Conservation (phyloP, 169 alveolate species). For the Cyclospora cayetanensis region DNA sequence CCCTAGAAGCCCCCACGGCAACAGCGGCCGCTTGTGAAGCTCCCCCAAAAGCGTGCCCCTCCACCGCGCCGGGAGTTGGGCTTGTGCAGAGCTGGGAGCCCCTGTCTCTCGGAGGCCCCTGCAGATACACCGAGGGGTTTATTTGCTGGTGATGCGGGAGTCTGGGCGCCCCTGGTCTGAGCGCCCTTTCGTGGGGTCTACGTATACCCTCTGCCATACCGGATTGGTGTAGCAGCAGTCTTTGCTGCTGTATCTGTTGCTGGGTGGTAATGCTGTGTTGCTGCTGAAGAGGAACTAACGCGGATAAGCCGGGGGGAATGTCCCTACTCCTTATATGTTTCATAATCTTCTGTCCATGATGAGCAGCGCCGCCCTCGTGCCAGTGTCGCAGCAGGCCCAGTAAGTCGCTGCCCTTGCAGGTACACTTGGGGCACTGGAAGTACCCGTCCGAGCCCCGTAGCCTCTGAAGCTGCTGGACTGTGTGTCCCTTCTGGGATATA, state of each 20-base stretch:
- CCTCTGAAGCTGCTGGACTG: slow-evolving; percentile 32
- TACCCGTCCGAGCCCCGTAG: slow-evolving; percentile 26
- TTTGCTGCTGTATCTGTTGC: slow-evolving; percentile 14
- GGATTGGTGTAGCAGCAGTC: not conserved
- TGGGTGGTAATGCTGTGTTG: not conserved
- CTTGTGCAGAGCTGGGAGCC: not conserved
- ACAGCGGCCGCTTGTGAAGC: not conserved
- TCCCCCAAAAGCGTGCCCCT: not conserved
- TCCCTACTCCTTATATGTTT: not conserved
- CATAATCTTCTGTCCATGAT: not conserved
- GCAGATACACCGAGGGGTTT: no score
- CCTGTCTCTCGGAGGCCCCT: not conserved
- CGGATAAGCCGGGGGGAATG: not conserved
- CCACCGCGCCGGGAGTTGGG: not conserved
- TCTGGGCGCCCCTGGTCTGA: not conserved
- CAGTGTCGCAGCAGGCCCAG: slow-evolving; percentile 21
- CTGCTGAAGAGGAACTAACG: not conserved
- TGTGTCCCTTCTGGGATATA: not conserved
- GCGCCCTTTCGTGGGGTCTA: no score
- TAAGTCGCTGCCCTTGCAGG: slow-evolving; percentile 29
- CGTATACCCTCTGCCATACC: no score
- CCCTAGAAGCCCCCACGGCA: no score
- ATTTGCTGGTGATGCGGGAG: slow-evolving; percentile 2
- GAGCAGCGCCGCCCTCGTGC: slow-evolving; percentile 46
- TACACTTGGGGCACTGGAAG: slow-evolving; percentile 17